Conservation (phyloP, 2,329 filamentous ascomycete genomes). For the Pseudogymnoascus sp. region DNA sequence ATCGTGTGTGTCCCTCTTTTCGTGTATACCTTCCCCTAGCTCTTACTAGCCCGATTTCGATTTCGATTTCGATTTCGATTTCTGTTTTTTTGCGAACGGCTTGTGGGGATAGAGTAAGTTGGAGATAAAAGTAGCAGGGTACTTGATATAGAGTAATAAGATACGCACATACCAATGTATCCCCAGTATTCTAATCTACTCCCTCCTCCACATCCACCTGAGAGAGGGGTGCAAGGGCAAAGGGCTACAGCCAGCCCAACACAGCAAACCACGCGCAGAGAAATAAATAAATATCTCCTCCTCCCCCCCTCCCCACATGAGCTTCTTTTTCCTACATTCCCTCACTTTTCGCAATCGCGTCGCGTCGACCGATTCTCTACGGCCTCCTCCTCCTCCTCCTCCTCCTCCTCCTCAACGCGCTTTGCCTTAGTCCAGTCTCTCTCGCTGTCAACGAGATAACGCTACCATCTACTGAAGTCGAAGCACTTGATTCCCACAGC, state of each 20-base stretch:
- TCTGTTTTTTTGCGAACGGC: background rate
- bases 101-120: constrained; percentile 1
- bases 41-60: background rate
- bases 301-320: background rate
- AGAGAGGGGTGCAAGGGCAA: background rate
- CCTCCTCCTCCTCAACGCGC: background rate
- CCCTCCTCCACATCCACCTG: too few species aligned
- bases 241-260: background rate
- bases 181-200: background rate
- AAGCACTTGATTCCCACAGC: background rate
- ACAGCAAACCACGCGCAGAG: background rate
- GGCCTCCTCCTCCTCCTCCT: background rate
- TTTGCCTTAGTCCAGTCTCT: background rate
- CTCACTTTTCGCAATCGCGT: background rate
- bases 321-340: background rate
- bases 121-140: background rate
- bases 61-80: too few species aligned
- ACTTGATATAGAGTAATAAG: background rate
- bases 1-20: background rate
- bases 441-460: background rate
- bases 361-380: background rate
- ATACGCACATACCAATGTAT: background rate
- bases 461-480: background rate
- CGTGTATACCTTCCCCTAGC: too few species aligned
- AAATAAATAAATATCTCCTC: constrained; percentile 1